A percentile compares a stretch with the other conserved stretches of the same genome.
phyloP scores from a whole-genome alignment of 352 stramenopile genomes.

The Phytopythium oedochilum region DNA sequence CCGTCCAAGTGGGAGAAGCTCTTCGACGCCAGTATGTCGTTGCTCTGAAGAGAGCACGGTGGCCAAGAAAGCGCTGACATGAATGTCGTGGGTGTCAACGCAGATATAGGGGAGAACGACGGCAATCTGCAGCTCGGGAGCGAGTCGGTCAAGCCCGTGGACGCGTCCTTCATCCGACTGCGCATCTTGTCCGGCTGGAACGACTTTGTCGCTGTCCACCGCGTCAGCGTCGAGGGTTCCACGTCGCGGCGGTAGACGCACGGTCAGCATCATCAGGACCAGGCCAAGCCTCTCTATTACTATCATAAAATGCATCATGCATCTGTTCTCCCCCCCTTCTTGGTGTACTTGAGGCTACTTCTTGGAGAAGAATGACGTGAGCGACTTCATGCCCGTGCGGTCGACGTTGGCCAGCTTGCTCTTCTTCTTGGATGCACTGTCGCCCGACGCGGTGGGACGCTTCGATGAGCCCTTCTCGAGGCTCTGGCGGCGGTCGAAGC shows the following conservation, averaged over 20 bases:
- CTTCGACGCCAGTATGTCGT: constrained; percentile 54
- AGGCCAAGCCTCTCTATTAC: too few relatives aligned
- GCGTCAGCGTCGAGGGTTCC: constrained; percentile 77
- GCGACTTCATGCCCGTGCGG: constrained; percentile 76
- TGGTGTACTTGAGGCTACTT: constrained; percentile 42
- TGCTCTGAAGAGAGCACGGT: not conserved
- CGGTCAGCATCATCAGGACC: not conserved
- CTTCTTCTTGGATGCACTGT: constrained; percentile 58
- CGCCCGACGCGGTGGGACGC: constrained; percentile 21
- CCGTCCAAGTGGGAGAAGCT: constrained; percentile 82
- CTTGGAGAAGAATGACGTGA: constrained; percentile 80
- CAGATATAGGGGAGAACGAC: constrained; percentile 76
- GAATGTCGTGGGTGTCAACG: too few relatives aligned
- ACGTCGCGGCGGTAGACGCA: constrained; percentile 28
- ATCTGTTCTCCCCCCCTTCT: not conserved
- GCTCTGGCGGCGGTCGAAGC: constrained; percentile 27
- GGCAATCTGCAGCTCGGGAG: constrained; percentile 80
- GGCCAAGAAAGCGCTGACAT: too few relatives aligned
- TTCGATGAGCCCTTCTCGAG: constrained; percentile 26
- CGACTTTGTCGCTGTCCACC: constrained; percentile 74
- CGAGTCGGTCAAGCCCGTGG: constrained; percentile 62
- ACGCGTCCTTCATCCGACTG: constrained; percentile 82
- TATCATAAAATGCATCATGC: not conserved
- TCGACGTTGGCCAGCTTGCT: constrained; percentile 78
- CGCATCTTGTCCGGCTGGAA: constrained; percentile 81